Percentiles rank a stretch among this genome's conserved stretches.
Conservation (phyloP, 306 rosid species). For the Inga oerstediana region DNA sequence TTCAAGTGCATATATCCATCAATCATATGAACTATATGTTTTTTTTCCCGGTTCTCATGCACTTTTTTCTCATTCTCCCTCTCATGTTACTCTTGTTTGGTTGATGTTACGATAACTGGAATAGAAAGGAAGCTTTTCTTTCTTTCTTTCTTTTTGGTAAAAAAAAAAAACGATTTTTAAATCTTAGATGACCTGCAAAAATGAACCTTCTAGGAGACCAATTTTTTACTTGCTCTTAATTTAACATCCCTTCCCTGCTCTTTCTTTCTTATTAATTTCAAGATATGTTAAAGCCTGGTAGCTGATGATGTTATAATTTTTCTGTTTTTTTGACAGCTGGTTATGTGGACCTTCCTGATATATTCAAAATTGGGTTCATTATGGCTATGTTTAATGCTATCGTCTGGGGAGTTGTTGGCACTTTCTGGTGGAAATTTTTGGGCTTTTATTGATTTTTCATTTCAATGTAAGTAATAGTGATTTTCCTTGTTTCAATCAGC, state of each 20-base stretch:
- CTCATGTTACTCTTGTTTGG: not conserved
- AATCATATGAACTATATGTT: not conserved
- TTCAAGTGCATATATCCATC: not conserved
- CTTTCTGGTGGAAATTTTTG: conserved; percentile 91
- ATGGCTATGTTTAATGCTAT: conserved; percentile 72
- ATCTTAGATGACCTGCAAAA: conserved; percentile 5
- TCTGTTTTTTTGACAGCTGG: conserved; percentile 70
- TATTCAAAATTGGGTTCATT: conserved; percentile 71
- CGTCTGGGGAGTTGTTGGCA: conserved; percentile 79
- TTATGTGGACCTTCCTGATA: conserved; percentile 79
- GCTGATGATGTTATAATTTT: conserved; percentile 32
- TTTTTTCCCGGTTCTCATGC: not conserved
- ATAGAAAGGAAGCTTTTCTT: not conserved
- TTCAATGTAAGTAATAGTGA: conserved; percentile 48
- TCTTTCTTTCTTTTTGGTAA: too few relatives aligned
- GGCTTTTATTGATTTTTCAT: conserved; percentile 67
- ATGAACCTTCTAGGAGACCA: not conserved
- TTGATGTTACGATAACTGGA: not conserved
- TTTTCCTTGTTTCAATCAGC: conserved; percentile 24
- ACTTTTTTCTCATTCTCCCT: not conserved
- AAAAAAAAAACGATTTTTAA: not conserved
- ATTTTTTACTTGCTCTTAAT: conserved; percentile 9
- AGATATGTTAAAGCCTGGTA: conserved; percentile 23
- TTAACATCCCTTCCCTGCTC: not conserved
- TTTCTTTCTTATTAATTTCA: not conserved